Base-by-base conservation (phyloP, 1,139 yeast genomes). In the Sugiyamaella sp. region DNA sequence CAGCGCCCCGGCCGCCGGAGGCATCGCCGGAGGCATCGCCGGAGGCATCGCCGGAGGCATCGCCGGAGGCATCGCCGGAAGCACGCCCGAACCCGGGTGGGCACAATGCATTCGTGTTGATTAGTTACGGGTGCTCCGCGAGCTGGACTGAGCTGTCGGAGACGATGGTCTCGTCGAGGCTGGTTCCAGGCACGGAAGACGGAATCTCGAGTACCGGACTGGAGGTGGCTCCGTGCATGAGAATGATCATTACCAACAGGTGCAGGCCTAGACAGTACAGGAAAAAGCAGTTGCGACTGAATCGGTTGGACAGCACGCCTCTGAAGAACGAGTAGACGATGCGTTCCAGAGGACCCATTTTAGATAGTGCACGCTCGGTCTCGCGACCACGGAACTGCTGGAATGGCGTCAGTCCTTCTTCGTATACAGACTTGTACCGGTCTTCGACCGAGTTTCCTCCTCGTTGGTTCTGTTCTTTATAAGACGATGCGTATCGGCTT, bases 311-410 rank as follows among this genome's bases (percentile, higher is more conserved):
- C 57, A 89, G 73, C 14, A 90, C 80, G 0, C 89, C 80, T 60
- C 89, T 77, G 1, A 96, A 86, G 59, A 88, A 76, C 43, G 85
- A 81, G 55, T 87, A 80, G 58, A 88, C 86, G n/a, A 88, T 73
- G 54, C 95, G 75, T 63, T 93, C 97, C 52, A 87, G 66, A 2
- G 95, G 89, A 0, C 93, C 84, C 67, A 90, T 76, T 55, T 81
- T 78, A 6, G 90, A 83, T 53, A 80, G 79, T 49, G 89, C 86
- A 57, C 96, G 75, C 63, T 86, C 91, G 46, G 86, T 82, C 68
- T 90, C 97, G 58, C 82, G 74, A 46, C 85, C 80, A 63, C 95
- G 80, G 71, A 91, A 89, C 64, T 84, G 89, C 62, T 88, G 95
- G 61, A 88, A 82, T 24, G 96, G 96, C 63, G 89, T 91, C 50